A percentile compares a stretch with the other conserved stretches of the same genome.
Evolutionary conservation across 2,329 filamentous ascomycete species (phyloP).

Genomic region (Onygenales sp.): DNA sequence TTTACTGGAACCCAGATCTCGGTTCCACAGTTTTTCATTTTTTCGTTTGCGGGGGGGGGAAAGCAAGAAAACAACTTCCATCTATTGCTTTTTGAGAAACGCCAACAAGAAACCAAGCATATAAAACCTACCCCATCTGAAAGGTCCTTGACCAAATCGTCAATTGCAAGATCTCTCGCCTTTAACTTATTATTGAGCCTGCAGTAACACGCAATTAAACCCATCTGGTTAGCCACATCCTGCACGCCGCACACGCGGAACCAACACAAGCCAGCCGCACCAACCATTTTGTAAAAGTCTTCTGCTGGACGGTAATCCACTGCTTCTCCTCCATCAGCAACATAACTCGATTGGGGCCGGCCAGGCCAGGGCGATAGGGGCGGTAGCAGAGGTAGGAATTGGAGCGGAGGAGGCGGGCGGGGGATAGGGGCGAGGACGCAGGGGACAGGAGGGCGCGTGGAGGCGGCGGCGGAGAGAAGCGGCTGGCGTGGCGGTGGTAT

Average conservation of each 20-base stretch:
- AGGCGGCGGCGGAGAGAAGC: not conserved
- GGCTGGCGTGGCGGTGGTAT: not conserved
- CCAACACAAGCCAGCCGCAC: constrained; percentile 4
- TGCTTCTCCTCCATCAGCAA: constrained; percentile 49
- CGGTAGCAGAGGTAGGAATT: not conserved
- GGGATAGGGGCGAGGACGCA: not conserved
- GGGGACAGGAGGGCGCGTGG: not conserved
- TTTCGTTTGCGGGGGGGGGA: not conserved
- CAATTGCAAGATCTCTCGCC: constrained; percentile 65
- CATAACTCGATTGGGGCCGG: not conserved
- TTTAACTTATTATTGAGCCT: constrained; percentile 96
- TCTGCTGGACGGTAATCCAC: constrained; percentile 78
- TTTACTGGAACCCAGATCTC: too few relatives aligned
- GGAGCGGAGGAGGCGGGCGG: not conserved
- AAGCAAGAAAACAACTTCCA: constrained; percentile 1
- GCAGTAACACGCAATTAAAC: constrained; percentile 6
- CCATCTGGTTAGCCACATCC: not conserved
- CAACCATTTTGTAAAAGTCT: constrained; percentile 98
- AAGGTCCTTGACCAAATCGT: constrained; percentile 79
- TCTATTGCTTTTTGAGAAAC: not conserved
- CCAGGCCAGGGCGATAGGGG: not conserved
- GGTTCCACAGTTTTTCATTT: too few relatives aligned
- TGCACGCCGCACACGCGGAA: not conserved
- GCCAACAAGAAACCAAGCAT: not conserved
- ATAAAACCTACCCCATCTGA: constrained; percentile 78